These are phyloP conservation scores for Tremella fuciformis DNA, from an alignment of 768 basidiomycete genomes.

Conservation along the genomic window DNA sequence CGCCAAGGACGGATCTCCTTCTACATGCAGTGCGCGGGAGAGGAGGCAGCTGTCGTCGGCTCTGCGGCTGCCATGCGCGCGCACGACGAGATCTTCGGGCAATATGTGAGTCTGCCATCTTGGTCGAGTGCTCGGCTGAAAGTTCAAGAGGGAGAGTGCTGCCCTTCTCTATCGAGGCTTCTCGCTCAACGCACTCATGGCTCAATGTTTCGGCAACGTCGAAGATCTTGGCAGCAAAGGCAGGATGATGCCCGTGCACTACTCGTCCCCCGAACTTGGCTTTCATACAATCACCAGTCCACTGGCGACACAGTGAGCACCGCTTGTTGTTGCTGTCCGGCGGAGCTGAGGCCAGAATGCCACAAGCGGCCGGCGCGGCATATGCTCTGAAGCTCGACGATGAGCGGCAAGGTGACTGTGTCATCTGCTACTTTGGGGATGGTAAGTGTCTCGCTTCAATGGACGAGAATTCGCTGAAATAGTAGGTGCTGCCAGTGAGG, in stretches of 20 bases:
- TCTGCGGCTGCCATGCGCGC: constrained; percentile 77
- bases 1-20: constrained; percentile 67
- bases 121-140: not conserved
- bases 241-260: constrained; percentile 93
- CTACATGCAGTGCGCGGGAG: constrained; percentile 65
- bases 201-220: constrained; percentile 83
- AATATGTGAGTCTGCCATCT: constrained; percentile 63
- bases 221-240: constrained; percentile 79
- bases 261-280: constrained; percentile 76
- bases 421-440: constrained; percentile 88
- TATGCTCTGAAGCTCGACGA: constrained; percentile 79
- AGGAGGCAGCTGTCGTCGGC: constrained; percentile 85
- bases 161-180: constrained; percentile 87
- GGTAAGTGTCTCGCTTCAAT: constrained; percentile 53
- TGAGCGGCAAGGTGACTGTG: constrained; percentile 67
- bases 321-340: constrained; percentile 51
- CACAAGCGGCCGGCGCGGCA: constrained; percentile 84
- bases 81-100: constrained; percentile 90
- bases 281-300: constrained; percentile 94
- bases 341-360: constrained; percentile 33
- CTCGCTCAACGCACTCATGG: constrained; percentile 74
- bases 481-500: constrained; percentile 73
- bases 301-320: constrained; percentile 79
- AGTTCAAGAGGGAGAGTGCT: constrained; percentile 54
- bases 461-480: not conserved